Evolutionary conservation across 108 stramenopile species (phyloP), one percentile per base, ranked within the genome.

Genomic region (Fragilariopsis cylindrus): DNA sequence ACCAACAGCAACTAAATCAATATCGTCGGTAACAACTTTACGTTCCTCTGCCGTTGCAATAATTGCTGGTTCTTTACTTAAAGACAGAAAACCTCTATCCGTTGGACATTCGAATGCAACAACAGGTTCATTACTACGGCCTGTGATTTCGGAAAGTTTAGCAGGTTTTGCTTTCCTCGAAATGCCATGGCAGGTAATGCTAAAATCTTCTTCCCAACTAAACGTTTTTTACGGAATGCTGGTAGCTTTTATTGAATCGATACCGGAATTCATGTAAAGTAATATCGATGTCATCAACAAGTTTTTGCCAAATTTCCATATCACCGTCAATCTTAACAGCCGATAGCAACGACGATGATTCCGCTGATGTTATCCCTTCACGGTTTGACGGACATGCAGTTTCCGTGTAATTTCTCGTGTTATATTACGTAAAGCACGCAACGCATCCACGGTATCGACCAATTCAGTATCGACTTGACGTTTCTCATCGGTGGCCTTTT

Each of bases 221-320:
- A 44, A 30, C 18, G 41, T 6, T 65, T 70, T 16, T 44, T 48
- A 47, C 70, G 69, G 67, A 82, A 87, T 57, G 66, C 55, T 48
- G 88, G 87, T 15, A 79, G 57, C 13, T 62, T 49, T 54, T 63
- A 50, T 53, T 71, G 57, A 73, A 56, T 41, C 91, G 79, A 65
- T 88, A 85, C 16, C 85, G 85, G 60, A 85, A 92, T 42, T 90
- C 86, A 76, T 92, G 91, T 19, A 92, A 74, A 55, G 82, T 77
- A 48, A 72, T 49, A 39, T 88, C 91, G 46, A 88, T 74, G 68
- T 92, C 91, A 5, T 79, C 75, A 7, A 90, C 84, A 48, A 90
- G 69, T 53, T 73, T 71, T 30, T 68, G 60, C 83, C 88, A 92
- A 46, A 83, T 48, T 46, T 77, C 46, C 18, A 47, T 44, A 46